Base-by-base conservation (phyloP, 2,329 filamentous ascomycete genomes). In the Curvularia verruculosa region DNA sequence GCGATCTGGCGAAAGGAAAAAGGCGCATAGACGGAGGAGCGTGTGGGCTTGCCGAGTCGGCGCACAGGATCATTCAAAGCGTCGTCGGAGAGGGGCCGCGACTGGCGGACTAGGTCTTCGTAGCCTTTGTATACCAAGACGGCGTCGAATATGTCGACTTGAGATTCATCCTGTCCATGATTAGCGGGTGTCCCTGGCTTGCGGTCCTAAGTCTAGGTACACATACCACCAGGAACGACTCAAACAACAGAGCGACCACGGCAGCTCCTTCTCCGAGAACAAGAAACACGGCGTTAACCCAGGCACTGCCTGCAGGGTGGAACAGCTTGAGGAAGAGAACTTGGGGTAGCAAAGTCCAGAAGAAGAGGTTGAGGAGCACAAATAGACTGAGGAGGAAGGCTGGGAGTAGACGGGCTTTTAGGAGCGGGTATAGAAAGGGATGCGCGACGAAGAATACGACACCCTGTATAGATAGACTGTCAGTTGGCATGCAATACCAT, bases 1-100 rank as follows among this genome's bases (percentile, higher is more conserved):
- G 91, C 73, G 55, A 96, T 95, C 76, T 97, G 94, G n/a, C 91
- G 85, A 52, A 96, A 80, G 53, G 91, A 96, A 82, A 96, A 97
- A 0, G 94, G 94, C 8, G 90, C 88, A 77, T 95, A 97, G 18
- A 91, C 83, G 0, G 92, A 90, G 1, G 87, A 82, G 21, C 81
- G 86, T 0, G 89, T 92, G 0, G 92, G 91, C 64, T 91, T 92
- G 26, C 93, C 94, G 0, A 98, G 86, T 77, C 89, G 88, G 72
- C 89, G 89, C 47, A 95, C 87, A 0, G 92, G 85, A 67, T 89
- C 87, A 46, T 88, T 85, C 50, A 73, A 29, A 1, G 87, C 87
- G 58, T 93, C 88, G 85, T 88, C 68, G 88, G 81, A 58, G 78
- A 75, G 91, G 80, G 65, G 89, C 83, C 75, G 69, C 44, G 68